These are phyloP conservation scores for Blastocystis sp. DNA, from an alignment of 352 stramenopile genomes.

Conservation along the genomic window DNA sequence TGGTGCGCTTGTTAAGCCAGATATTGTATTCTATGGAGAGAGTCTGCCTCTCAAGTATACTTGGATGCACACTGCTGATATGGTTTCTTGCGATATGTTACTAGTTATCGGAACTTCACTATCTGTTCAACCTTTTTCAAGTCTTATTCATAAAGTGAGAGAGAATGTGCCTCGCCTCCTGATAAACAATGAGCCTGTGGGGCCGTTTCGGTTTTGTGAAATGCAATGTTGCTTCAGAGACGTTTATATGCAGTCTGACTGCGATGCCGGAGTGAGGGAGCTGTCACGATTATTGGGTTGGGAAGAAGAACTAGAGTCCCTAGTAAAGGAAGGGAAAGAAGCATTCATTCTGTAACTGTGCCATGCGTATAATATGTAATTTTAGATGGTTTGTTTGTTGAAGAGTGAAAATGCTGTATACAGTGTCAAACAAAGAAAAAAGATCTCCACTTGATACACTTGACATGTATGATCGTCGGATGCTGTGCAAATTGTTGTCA, in stretches of 20 bases:
- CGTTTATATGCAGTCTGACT: conserved; percentile 73
- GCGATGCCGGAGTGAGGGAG: conserved; percentile 72
- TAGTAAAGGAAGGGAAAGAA: not conserved
- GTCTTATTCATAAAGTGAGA: conserved; percentile 74
- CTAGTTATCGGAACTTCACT: conserved; percentile 95
- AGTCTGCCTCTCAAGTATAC: conserved; percentile 78
- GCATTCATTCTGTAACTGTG: not conserved
- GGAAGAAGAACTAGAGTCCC: conserved; percentile 49
- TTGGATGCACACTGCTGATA: conserved; percentile 71
- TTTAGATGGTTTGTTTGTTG: not conserved
- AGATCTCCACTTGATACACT: conserved; percentile 31
- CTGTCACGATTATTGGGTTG: conserved; percentile 69
- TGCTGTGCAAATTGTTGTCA: conserved; percentile 19
- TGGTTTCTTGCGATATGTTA: conserved; percentile 80
- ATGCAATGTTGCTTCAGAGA: conserved; percentile 69
- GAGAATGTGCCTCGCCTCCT: conserved; percentile 75
- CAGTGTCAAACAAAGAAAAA: not conserved
- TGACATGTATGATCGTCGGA: conserved; percentile 41
- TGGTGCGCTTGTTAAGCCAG: conserved; percentile 85
- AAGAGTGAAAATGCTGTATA: too few species aligned
- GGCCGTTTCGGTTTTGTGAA: conserved; percentile 63
- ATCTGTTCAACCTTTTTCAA: conserved; percentile 85
- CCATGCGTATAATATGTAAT: not conserved
- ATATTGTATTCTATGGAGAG: conserved; percentile 95
- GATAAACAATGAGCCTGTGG: conserved; percentile 78